Evolutionary conservation across 108 stramenopile genomes (phyloP).

Genomic region (Pinguiococcus pyrenoidosus): DNA sequence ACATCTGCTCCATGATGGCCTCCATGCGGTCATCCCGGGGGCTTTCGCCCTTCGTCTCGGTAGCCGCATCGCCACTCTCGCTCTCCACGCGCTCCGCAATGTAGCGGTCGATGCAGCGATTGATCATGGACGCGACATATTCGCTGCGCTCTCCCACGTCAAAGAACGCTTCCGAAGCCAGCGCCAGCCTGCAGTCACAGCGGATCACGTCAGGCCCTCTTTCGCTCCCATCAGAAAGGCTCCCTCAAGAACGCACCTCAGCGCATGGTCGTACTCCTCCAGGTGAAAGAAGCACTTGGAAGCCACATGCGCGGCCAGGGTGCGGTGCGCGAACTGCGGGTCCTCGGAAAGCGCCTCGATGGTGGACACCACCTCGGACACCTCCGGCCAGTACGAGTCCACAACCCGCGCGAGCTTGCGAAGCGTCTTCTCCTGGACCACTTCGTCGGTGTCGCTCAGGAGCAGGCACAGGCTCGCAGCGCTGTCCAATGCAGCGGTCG

Average conservation of each 20-base stretch:
- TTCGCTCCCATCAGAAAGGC: too few species aligned
- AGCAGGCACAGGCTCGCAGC: too few species aligned
- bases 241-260: constrained; percentile 55
- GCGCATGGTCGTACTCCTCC: constrained; percentile 86
- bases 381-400: constrained; percentile 47
- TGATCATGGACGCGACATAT: constrained; percentile 41
- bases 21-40: too few species aligned
- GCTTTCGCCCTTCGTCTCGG: too few species aligned
- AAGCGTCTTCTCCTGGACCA: too few species aligned
- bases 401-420: constrained; percentile 25
- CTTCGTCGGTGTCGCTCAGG: too few species aligned
- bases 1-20: constrained; percentile 72
- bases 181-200: too few species aligned
- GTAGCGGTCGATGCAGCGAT: constrained; percentile 62
- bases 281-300: constrained; percentile 89
- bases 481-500: too few species aligned
- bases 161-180: too few species aligned
- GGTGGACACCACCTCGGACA: constrained; percentile 27
- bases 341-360: constrained; percentile 49
- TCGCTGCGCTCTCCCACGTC: constrained; percentile 34
- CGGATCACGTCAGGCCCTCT: too few species aligned
- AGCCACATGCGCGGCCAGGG: constrained; percentile 75
- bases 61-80: too few species aligned
- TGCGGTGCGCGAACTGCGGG: constrained; percentile 41
- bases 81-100: constrained; percentile 27